Conservation (phyloP, 257 asterid species). For the Plantago major region DNA sequence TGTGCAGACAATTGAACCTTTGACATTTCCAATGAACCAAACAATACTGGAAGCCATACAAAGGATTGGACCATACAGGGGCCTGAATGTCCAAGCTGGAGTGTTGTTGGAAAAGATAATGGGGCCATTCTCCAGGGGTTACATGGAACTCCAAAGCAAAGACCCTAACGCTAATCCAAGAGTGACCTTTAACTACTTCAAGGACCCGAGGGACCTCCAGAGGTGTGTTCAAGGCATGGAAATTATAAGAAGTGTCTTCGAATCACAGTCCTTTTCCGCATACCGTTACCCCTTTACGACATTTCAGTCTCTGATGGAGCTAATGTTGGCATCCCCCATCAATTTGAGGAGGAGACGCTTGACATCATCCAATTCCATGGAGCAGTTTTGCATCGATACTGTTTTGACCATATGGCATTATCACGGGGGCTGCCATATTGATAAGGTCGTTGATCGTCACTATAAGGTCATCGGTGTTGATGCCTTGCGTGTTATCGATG, state of each 20-base stretch:
- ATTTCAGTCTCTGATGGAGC: slow-evolving; percentile 27
- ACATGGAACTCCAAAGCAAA: slow-evolving; percentile 44
- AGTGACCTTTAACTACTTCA: slow-evolving; percentile 75
- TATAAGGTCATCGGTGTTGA: slow-evolving; percentile 61
- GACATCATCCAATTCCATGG: slow-evolving; percentile 36
- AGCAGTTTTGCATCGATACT: slow-evolving; percentile 64
- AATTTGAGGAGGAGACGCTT: slow-evolving; percentile 44
- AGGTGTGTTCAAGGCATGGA: slow-evolving; percentile 65
- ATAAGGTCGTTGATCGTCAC: slow-evolving; percentile 55
- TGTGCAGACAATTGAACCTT: slow-evolving; percentile 27
- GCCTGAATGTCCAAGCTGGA: slow-evolving; percentile 29
- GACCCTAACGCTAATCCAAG: slow-evolving; percentile 64
- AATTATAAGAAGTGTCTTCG: slow-evolving; percentile 36
- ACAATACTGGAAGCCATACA: slow-evolving; percentile 10
- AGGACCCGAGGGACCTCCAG: slow-evolving; percentile 58
- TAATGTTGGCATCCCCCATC: slow-evolving; percentile 35
- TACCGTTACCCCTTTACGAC: slow-evolving; percentile 46
- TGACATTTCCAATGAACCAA: slow-evolving; percentile 16
- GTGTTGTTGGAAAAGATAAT: slow-evolving; percentile 48
- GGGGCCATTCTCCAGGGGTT: slow-evolving; percentile 69
- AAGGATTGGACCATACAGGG: not conserved
- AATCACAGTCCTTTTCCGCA: slow-evolving; percentile 34
- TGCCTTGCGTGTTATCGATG: slow-evolving; percentile 65
- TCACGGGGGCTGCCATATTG: slow-evolving; percentile 87
- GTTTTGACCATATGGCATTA: slow-evolving; percentile 85